phyloP scores from a whole-genome alignment of 2,329 filamentous ascomycete species.

The Pseudogymnoascus sp. region DNA sequence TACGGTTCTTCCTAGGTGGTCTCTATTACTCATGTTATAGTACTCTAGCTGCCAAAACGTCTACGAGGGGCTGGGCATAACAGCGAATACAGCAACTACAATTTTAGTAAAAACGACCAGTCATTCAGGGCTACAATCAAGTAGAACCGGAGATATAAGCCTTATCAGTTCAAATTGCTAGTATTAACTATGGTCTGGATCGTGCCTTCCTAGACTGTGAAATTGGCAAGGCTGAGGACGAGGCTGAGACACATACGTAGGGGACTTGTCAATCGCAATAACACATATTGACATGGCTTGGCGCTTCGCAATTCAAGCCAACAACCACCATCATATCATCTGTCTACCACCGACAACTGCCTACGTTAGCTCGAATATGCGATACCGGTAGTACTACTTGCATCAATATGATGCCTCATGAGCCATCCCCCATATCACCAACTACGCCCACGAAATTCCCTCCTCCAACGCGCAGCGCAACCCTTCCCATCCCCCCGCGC shows the following conservation, averaged over 20 bases:
- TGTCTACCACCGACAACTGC: neutral
- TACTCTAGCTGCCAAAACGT: too few species aligned
- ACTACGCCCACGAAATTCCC: slow-evolving; percentile 13
- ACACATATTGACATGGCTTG: neutral
- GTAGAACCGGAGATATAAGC: too few species aligned
- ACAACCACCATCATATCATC: neutral
- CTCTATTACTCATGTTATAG: too few species aligned
- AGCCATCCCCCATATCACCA: slow-evolving; percentile 8
- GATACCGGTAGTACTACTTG: neutral
- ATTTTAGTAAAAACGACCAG: too few species aligned
- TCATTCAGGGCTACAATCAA: too few species aligned
- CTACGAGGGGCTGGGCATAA: too few species aligned
- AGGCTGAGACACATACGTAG: neutral
- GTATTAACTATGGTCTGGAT: too few species aligned
- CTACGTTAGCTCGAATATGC: slow-evolving; percentile 2
- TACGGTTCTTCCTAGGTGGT: neutral
- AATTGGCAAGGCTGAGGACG: neutral
- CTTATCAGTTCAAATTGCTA: too few species aligned
- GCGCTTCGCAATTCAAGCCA: neutral
- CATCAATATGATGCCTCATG: slow-evolving; percentile 10
- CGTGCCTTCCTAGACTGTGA: too few species aligned
- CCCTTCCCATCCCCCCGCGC: slow-evolving; percentile 16
- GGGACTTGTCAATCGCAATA: neutral
- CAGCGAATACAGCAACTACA: too few species aligned
- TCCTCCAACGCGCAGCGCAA: slow-evolving; percentile 23